Evolutionary conservation across 176 grass and related monocot genomes (phyloP).

Genomic region (Triticum monococcum): DNA sequence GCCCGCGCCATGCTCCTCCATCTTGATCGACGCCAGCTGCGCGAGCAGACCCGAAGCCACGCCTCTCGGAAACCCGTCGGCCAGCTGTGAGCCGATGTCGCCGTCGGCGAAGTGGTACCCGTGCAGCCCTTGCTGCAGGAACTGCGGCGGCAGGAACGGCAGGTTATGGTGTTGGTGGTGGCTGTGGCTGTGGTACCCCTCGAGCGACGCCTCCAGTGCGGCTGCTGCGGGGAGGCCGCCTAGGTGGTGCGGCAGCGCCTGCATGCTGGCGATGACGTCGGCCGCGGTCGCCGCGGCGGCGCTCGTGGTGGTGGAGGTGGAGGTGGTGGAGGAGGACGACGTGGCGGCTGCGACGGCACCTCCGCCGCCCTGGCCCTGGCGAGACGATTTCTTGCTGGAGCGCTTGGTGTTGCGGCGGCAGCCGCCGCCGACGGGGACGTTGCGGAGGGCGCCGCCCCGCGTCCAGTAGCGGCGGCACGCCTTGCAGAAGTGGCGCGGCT

Average conservation of each 20-base stretch:
- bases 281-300: slow-evolving; percentile 33
- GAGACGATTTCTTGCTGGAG: slow-evolving; percentile 60
- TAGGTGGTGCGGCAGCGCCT: slow-evolving; percentile 45
- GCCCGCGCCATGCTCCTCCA: slow-evolving; percentile 64
- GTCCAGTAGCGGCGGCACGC: slow-evolving; percentile 99
- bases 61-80: slow-evolving; percentile 56
- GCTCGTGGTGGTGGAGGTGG: slow-evolving; percentile 51
- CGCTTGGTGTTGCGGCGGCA: slow-evolving; percentile 95
- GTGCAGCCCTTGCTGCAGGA: slow-evolving; percentile 41
- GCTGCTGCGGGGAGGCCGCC: slow-evolving; percentile 54
- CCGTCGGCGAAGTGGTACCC: slow-evolving; percentile 52
- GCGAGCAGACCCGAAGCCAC: slow-evolving; percentile 66
- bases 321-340: slow-evolving; percentile 73
- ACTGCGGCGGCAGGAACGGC: slow-evolving; percentile 39
- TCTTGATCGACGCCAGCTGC: slow-evolving; percentile 91
- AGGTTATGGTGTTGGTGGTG: slow-evolving; percentile 33
- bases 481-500: slow-evolving; percentile 99
- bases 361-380: background rate
- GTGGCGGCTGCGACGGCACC: slow-evolving; percentile 29
- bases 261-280: slow-evolving; percentile 42
- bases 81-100: slow-evolving; percentile 28
- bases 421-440: slow-evolving; percentile 90
- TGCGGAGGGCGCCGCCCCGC: slow-evolving; percentile 87
- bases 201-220: slow-evolving; percentile 64
- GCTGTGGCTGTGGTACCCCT: slow-evolving; percentile 51